Percentiles rank a stretch among this genome's conserved stretches.
Conservation (phyloP, 139 green algal genomes). For the Chloropicon primus region DNA sequence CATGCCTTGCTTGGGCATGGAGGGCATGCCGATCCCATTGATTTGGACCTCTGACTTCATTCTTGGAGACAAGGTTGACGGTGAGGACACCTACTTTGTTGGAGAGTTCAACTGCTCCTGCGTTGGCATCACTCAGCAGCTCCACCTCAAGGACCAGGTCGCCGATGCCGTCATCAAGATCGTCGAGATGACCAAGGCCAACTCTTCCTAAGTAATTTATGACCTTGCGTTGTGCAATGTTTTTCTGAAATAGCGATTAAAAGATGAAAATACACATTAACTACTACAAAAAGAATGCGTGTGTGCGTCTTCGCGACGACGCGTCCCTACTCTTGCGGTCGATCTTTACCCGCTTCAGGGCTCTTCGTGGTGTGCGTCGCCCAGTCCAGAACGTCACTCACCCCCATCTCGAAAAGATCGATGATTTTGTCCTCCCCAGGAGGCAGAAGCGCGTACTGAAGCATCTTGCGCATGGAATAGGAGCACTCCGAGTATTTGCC, state of each 20-base stretch:
- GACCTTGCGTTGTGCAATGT: too few relatives aligned
- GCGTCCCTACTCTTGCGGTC: too few relatives aligned
- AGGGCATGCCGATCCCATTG: slow-evolving; percentile 16
- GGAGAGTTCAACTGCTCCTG: slow-evolving; percentile 32
- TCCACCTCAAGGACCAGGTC: slow-evolving; percentile 9
- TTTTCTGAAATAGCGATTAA: too few relatives aligned
- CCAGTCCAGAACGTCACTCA: background rate
- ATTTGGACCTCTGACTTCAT: slow-evolving; percentile 30
- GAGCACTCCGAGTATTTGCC: background rate
- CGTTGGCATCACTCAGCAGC: slow-evolving; percentile 24
- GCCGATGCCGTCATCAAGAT: slow-evolving; percentile 17
- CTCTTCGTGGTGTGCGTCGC: background rate
- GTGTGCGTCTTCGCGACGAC: too few relatives aligned
- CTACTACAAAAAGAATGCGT: too few relatives aligned
- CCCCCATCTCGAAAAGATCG: background rate
- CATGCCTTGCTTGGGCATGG: slow-evolving; percentile 16
- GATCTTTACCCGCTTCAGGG: too few relatives aligned
- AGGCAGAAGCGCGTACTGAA: background rate
- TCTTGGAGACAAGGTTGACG: slow-evolving; percentile 17
- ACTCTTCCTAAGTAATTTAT: background rate
- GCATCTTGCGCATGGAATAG: background rate
- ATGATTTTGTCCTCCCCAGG: background rate
- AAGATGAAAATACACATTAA: too few relatives aligned
- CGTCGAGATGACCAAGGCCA: background rate
- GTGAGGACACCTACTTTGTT: slow-evolving; percentile 19